A percentile compares a stretch with the other conserved stretches of the same genome.
Evolutionary conservation across 2,329 filamentous ascomycete genomes (phyloP).

Genomic region (Knufia petricola): DNA sequence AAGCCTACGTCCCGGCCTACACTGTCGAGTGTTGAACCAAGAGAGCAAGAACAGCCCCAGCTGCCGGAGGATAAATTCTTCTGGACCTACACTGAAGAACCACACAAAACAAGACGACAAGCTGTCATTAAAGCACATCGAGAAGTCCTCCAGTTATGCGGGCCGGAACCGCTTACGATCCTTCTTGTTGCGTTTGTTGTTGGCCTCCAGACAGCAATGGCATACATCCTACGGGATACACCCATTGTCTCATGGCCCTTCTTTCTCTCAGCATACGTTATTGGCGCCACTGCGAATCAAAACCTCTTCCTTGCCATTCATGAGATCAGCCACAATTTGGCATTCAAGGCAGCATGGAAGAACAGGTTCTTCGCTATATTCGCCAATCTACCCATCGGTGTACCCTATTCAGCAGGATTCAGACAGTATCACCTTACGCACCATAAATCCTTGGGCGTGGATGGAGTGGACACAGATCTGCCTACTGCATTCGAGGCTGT

Average conservation of each 20-base stretch:
- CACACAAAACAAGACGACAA: slow-evolving; percentile 78
- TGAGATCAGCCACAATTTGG: slow-evolving; percentile 96
- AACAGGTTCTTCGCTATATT: slow-evolving; percentile 86
- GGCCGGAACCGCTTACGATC: slow-evolving; percentile 90
- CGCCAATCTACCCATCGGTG: slow-evolving; percentile 88
- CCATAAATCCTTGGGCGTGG: slow-evolving; percentile 95
- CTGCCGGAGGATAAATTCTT: slow-evolving; percentile 60
- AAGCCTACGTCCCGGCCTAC: background rate
- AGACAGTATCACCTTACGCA: slow-evolving; percentile 96
- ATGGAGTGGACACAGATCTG: slow-evolving; percentile 90
- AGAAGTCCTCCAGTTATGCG: slow-evolving; percentile 95
- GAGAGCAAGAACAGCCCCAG: background rate
- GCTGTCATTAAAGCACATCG: slow-evolving; percentile 98
- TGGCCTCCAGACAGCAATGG: slow-evolving; percentile 65
- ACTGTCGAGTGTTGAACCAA: background rate
- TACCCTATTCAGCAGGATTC: slow-evolving; percentile 95
- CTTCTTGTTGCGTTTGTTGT: slow-evolving; percentile 82
- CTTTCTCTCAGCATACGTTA: slow-evolving; percentile 76
- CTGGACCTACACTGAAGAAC: slow-evolving; percentile 98
- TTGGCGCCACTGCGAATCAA: slow-evolving; percentile 94
- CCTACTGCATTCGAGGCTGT: slow-evolving; percentile 85
- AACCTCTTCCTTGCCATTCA: slow-evolving; percentile 98
- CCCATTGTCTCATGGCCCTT: slow-evolving; percentile 75
- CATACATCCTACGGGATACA: slow-evolving; percentile 65
- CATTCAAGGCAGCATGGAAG: slow-evolving; percentile 67